Conservation (phyloP, 257 asterid species). For the Paraleonurus japonicus region DNA sequence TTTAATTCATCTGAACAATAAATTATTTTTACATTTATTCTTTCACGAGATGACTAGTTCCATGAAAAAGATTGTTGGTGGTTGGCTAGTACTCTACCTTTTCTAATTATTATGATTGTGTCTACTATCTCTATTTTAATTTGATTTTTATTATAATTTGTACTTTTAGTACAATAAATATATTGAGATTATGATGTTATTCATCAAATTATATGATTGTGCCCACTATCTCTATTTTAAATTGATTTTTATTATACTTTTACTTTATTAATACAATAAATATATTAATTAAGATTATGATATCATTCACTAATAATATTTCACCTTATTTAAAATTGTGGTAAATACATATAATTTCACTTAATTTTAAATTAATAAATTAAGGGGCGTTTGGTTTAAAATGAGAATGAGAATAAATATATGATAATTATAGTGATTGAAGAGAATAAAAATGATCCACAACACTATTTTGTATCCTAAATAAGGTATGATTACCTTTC, state of each 20-base stretch:
- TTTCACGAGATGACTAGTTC: constrained; percentile 14
- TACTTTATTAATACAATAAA: no score
- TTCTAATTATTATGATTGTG: not conserved
- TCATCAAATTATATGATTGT: not conserved
- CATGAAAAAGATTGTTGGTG: not conserved
- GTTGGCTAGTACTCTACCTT: not conserved
- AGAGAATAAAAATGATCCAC: no score
- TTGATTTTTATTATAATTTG: not conserved
- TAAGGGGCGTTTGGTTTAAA: no score
- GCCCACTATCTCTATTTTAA: no score
- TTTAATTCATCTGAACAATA: not conserved
- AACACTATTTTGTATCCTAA: no score
- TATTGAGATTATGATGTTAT: not conserved
- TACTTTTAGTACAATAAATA: not conserved
- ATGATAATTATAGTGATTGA: no score
- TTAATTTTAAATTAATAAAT: not conserved
- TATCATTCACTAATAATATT: not conserved
- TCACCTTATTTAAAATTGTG: not conserved
- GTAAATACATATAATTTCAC: not conserved
- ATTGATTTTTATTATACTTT: no score
- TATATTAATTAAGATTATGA: no score
- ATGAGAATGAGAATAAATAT: no score
- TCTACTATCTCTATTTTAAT: not conserved
- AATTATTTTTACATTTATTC: not conserved
- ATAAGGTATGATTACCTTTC: no score